Conservation (phyloP, 139 green algal species). For the Chlorokybus atmophyticus region DNA sequence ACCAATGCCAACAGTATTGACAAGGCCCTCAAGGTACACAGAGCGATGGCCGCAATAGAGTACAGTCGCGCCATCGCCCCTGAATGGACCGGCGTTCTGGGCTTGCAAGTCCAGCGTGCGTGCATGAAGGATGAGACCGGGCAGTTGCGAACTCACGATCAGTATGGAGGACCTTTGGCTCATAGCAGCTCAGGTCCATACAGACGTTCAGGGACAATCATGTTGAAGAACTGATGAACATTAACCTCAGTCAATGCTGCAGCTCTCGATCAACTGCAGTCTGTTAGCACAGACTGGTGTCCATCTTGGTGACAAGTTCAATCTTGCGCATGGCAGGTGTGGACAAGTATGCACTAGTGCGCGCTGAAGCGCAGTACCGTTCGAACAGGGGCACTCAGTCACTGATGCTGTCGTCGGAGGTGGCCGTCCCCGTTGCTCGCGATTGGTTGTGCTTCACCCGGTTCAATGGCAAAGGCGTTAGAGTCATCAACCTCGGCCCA, state of each 20-base stretch:
- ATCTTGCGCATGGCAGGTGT: no score
- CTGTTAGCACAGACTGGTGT: constrained; percentile 1
- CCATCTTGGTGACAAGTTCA: not conserved
- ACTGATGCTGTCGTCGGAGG: no score
- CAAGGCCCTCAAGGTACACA: constrained; percentile 38
- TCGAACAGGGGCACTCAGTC: constrained; percentile 6
- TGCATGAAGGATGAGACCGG: no score
- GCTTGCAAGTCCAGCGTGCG: constrained; percentile 42
- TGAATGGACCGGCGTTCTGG: constrained; percentile 48
- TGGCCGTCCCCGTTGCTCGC: constrained; percentile 9
- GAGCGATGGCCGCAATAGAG: constrained; percentile 54
- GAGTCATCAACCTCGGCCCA: constrained; percentile 10
- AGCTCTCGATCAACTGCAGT: not conserved
- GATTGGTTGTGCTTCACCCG: constrained; percentile 32
- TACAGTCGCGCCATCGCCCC: constrained; percentile 53
- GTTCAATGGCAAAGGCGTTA: constrained; percentile 14
- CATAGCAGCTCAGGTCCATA: no score
- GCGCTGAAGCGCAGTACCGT: no score
- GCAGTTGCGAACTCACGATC: no score
- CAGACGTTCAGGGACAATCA: no score
- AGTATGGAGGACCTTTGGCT: no score
- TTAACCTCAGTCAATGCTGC: not conserved
- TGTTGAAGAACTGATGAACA: constrained; percentile 5
- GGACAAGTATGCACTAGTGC: no score
- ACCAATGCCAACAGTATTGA: not conserved